Evolutionary conservation across 2,329 filamentous ascomycete species (phyloP).

Genomic region (Rhinocladiella similis): DNA sequence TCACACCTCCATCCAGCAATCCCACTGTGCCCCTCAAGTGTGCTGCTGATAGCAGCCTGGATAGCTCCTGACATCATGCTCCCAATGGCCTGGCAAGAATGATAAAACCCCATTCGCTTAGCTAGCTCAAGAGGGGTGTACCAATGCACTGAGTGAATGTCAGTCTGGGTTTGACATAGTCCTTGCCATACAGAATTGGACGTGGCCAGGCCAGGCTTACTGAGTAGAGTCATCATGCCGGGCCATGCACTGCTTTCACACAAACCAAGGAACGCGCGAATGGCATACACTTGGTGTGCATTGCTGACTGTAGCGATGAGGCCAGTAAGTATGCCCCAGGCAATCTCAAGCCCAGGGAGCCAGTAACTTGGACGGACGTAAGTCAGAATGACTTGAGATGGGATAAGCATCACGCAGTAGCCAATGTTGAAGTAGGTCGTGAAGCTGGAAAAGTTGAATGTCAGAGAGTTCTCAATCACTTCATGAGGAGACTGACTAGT

Average conservation of each 20-base stretch:
- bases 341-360: slow-evolving; percentile 34
- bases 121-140: slow-evolving; percentile 43
- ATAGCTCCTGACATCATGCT: slow-evolving; percentile 41
- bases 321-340: slow-evolving; percentile 39
- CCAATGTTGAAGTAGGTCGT: slow-evolving; percentile 43
- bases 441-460: slow-evolving; percentile 31
- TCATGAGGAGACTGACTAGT: slow-evolving; percentile 31
- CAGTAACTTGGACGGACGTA: slow-evolving; percentile 34
- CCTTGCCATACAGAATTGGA: no score
- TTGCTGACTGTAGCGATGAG: slow-evolving; percentile 30
- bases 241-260: slow-evolving; percentile 37
- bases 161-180: not conserved
- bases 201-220: slow-evolving; percentile 20
- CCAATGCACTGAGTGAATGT: slow-evolving; percentile 32
- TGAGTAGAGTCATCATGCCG: slow-evolving; percentile 36
- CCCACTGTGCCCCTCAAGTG: slow-evolving; percentile 14
- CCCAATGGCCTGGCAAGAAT: slow-evolving; percentile 36
- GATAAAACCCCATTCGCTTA: slow-evolving; percentile 40
- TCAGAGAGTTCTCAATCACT: not conserved
- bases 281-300: slow-evolving; percentile 35
- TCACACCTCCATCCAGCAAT: slow-evolving; percentile 32
- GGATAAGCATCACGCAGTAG: slow-evolving; percentile 40
- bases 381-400: slow-evolving; percentile 42
- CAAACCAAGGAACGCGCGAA: slow-evolving; percentile 38
- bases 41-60: slow-evolving; percentile 37